These are phyloP conservation scores for Kwoniella sp. DNA, from an alignment of 768 basidiomycete genomes.

Conservation along the genomic window DNA sequence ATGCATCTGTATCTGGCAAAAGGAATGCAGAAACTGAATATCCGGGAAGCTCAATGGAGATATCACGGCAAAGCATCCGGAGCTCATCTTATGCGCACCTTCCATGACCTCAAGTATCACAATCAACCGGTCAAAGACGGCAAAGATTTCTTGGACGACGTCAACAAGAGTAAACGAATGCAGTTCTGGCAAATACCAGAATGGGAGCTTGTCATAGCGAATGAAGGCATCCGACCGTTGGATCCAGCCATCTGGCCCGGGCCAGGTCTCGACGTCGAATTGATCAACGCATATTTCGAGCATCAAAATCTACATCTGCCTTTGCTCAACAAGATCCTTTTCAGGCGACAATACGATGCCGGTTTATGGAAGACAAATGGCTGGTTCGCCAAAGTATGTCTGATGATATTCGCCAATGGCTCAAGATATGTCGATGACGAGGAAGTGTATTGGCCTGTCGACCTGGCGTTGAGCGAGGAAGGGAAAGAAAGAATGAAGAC, in stretches of 20 bases:
- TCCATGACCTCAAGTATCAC: slow-evolving; percentile 45
- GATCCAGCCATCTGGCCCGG: slow-evolving; percentile 64
- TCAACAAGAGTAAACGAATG: slow-evolving; percentile 48
- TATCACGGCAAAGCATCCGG: slow-evolving; percentile 54
- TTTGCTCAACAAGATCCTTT: slow-evolving; percentile 72
- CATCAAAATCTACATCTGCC: slow-evolving; percentile 66
- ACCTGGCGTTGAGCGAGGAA: slow-evolving; percentile 41
- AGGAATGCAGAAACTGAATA: slow-evolving; percentile 34
- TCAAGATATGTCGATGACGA: slow-evolving; percentile 66
- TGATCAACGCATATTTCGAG: slow-evolving; percentile 70
- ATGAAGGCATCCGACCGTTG: slow-evolving; percentile 31
- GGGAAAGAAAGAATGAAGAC: slow-evolving; percentile 33
- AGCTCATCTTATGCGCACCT: slow-evolving; percentile 42
- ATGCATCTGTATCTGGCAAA: slow-evolving; percentile 28
- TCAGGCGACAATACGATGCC: slow-evolving; percentile 62
- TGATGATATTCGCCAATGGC: slow-evolving; percentile 73
- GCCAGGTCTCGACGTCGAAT: slow-evolving; percentile 61
- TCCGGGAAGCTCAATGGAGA: slow-evolving; percentile 45
- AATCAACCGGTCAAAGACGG: slow-evolving; percentile 7
- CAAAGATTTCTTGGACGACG: slow-evolving; percentile 27
- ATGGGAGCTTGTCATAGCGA: slow-evolving; percentile 56
- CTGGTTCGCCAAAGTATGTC: slow-evolving; percentile 62
- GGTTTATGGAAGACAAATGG: slow-evolving; percentile 62
- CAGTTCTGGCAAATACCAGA: slow-evolving; percentile 51
- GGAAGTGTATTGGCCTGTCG: slow-evolving; percentile 58